Evolutionary conservation across 2,329 filamentous ascomycete genomes (phyloP).

Genomic region (Plenodomus tracheiphilus): DNA sequence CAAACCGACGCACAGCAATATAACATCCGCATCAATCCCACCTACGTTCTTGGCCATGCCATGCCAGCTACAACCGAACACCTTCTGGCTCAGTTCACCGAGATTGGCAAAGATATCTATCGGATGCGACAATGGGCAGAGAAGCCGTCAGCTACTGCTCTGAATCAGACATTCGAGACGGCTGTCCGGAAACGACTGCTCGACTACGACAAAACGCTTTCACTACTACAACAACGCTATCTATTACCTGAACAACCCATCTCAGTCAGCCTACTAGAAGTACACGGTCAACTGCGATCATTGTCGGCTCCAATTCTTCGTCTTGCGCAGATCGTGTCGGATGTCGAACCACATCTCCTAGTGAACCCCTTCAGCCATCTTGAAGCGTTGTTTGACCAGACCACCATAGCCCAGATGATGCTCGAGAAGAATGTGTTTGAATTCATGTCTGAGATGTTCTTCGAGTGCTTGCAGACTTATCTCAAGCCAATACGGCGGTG

Average conservation of each 20-base stretch:
- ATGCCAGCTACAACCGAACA: slow-evolving; percentile 39
- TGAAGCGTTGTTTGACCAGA: slow-evolving; percentile 74
- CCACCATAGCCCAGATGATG: slow-evolving; percentile 69
- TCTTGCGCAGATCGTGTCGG: slow-evolving; percentile 65
- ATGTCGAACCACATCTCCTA: slow-evolving; percentile 52
- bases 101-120: slow-evolving; percentile 54
- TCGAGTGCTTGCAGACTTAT: slow-evolving; percentile 81
- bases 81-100: slow-evolving; percentile 51
- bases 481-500: slow-evolving; percentile 77
- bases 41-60: slow-evolving; percentile 46
- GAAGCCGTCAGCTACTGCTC: slow-evolving; percentile 37
- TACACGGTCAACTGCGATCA: slow-evolving; percentile 61
- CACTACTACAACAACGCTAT: slow-evolving; percentile 63
- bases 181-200: slow-evolving; percentile 61
- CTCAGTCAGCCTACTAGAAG: slow-evolving; percentile 67
- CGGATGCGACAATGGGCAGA: slow-evolving; percentile 55
- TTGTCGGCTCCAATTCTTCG: slow-evolving; percentile 60
- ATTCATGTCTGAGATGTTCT: slow-evolving; percentile 70
- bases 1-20: slow-evolving; percentile 33
- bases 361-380: slow-evolving; percentile 69
- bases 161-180: slow-evolving; percentile 71
- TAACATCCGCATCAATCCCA: slow-evolving; percentile 40
- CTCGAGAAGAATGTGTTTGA: slow-evolving; percentile 65
- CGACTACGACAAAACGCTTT: slow-evolving; percentile 62
- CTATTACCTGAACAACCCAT: slow-evolving; percentile 58